Evolutionary conservation across 2,329 filamentous ascomycete genomes (phyloP).

Genomic region (Stachybotrys elegans): DNA sequence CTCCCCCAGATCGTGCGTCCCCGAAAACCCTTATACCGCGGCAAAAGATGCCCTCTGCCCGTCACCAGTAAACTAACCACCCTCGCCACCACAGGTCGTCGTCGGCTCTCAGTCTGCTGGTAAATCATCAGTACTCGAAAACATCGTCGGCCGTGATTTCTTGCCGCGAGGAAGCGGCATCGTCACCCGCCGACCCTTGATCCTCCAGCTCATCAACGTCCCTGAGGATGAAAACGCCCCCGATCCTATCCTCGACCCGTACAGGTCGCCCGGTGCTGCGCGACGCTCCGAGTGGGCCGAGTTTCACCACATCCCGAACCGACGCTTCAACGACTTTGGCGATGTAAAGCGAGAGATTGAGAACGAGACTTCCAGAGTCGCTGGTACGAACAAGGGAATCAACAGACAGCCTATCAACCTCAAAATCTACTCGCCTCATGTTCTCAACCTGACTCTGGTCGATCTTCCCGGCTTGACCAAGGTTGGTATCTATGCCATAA

Average conservation of each 20-base stretch:
- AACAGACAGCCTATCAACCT: slow-evolving; percentile 96
- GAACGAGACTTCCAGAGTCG: slow-evolving; percentile 88
- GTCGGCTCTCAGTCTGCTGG: slow-evolving; percentile 97
- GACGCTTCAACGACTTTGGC: slow-evolving; percentile 84
- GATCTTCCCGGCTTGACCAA: slow-evolving; percentile 96
- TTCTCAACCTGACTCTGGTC: slow-evolving; percentile 92
- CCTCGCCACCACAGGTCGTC: slow-evolving; percentile 63
- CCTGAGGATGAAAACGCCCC: slow-evolving; percentile 66
- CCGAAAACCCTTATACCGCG: background rate
- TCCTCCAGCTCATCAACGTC: slow-evolving; percentile 97
- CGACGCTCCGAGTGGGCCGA: slow-evolving; percentile 77
- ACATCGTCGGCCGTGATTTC: slow-evolving; percentile 97
- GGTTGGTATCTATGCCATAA: slow-evolving; percentile 48
- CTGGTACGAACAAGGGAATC: slow-evolving; percentile 95
- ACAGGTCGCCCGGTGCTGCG: slow-evolving; percentile 70
- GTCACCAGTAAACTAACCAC: too few relatives aligned
- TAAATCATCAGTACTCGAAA: slow-evolving; percentile 97
- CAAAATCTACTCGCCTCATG: slow-evolving; percentile 96
- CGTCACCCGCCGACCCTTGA: slow-evolving; percentile 87
- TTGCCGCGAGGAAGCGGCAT: slow-evolving; percentile 94
- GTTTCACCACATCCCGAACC: slow-evolving; percentile 89
- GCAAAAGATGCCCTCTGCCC: too few relatives aligned
- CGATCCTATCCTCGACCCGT: slow-evolving; percentile 63
- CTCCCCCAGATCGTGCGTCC: slow-evolving; percentile 89
- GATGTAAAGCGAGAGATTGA: slow-evolving; percentile 97